A percentile compares a stretch with the other conserved stretches of the same genome.
Evolutionary conservation across 768 basidiomycete species (phyloP).

Genomic region (Sarcodon aspratus): DNA sequence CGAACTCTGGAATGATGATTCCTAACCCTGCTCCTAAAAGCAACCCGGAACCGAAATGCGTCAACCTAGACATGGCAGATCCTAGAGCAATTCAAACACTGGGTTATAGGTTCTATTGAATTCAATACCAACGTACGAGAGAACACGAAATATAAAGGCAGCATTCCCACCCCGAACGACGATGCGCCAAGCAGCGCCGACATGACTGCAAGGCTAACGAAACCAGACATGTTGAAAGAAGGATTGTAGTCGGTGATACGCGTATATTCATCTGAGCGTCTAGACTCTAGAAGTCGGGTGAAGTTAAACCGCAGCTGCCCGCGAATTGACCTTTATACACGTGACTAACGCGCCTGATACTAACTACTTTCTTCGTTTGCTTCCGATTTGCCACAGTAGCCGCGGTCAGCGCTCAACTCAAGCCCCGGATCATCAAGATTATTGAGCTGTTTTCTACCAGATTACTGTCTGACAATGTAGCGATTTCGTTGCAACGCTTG

Average conservation of each 20-base stretch:
- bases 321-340: too few relatives aligned
- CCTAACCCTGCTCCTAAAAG: conserved; percentile 85
- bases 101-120: background rate
- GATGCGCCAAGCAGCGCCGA: conserved; percentile 45
- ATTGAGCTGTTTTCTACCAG: too few relatives aligned
- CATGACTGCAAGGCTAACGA: conserved; percentile 41
- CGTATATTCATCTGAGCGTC: conserved; percentile 1
- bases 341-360: too few relatives aligned
- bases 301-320: too few relatives aligned
- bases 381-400: too few relatives aligned
- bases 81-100: conserved; percentile 17
- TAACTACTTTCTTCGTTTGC: too few relatives aligned
- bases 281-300: background rate
- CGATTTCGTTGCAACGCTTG: too few relatives aligned
- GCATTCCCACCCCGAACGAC: conserved; percentile 59
- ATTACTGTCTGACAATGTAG: too few relatives aligned
- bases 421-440: too few relatives aligned
- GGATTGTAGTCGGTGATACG: too few relatives aligned
- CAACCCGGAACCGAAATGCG: conserved; percentile 67
- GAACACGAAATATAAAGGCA: conserved; percentile 65
- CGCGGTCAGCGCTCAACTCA: too few relatives aligned
- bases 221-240: conserved; percentile 14
- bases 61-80: conserved; percentile 30
- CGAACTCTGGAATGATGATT: conserved; percentile 89
- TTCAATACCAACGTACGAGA: conserved; percentile 40